Percentiles rank a stretch among this genome's conserved stretches.
Evolutionary conservation across 2,329 filamentous ascomycete species (phyloP).

Genomic region (Aphanocladium album): DNA sequence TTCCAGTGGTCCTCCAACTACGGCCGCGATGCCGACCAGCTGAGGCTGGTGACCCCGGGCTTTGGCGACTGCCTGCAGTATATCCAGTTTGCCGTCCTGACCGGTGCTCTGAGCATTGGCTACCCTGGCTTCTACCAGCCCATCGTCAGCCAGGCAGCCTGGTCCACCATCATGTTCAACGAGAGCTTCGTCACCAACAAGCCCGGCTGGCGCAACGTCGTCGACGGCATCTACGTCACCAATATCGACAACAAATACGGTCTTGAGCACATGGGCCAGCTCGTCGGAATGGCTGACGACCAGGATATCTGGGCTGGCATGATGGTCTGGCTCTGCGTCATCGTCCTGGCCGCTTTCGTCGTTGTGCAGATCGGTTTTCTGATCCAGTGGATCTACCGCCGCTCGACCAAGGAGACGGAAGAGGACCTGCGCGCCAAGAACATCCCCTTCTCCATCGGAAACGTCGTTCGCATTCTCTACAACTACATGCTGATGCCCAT

Average conservation of each 20-base stretch:
- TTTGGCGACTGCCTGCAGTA: constrained; percentile 97
- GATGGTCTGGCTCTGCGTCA: constrained; percentile 82
- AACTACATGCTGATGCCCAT: constrained; percentile 89
- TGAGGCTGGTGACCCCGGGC: constrained; percentile 88
- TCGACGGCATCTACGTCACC: constrained; percentile 82
- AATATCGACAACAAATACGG: constrained; percentile 64
- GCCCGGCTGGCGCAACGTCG: constrained; percentile 59
- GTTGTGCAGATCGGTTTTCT: constrained; percentile 74
- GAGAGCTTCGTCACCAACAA: constrained; percentile 74
- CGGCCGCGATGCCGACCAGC: constrained; percentile 83
- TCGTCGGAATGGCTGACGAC: constrained; percentile 71
- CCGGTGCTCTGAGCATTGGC: constrained; percentile 77
- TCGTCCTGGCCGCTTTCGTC: constrained; percentile 62
- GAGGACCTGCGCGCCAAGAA: constrained; percentile 91
- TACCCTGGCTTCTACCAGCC: constrained; percentile 96
- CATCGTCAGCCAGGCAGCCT: constrained; percentile 77
- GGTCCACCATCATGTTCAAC: constrained; percentile 92
- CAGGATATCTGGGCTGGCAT: constrained; percentile 90
- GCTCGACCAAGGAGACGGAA: constrained; percentile 65
- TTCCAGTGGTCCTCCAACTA: constrained; percentile 99
- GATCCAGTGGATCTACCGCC: constrained; percentile 69
- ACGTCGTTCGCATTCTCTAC: constrained; percentile 78
- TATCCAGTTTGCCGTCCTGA: constrained; percentile 85
- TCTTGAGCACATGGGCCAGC: constrained; percentile 70
- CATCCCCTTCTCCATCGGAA: constrained; percentile 76